phyloP scores from a whole-genome alignment of 371 early-diverging fungal species.

The Rhizopus stolonifer region DNA sequence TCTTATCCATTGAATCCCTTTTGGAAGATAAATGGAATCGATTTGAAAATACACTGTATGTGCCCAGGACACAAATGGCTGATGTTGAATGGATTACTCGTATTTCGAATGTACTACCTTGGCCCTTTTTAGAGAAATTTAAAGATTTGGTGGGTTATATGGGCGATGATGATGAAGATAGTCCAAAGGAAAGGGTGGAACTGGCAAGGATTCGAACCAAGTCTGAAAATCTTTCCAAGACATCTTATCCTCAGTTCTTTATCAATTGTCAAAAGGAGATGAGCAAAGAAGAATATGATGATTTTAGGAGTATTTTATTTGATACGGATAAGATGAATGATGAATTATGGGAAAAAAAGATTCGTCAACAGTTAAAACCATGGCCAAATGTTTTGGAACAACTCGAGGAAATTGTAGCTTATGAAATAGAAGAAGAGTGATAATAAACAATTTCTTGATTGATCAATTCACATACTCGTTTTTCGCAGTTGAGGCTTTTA shows the following conservation, averaged over 20 bases:
- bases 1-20: conserved; percentile 26
- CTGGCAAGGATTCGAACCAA: conserved; percentile 41
- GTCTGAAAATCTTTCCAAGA: conserved; percentile 35
- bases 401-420: conserved; percentile 58
- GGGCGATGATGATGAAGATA: conserved; percentile 23
- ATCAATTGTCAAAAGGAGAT: conserved; percentile 39
- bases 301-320: conserved; percentile 24
- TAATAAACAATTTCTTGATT: conserved; percentile 11
- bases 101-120: conserved; percentile 25
- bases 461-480: conserved; percentile 1
- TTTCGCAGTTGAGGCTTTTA: conserved; percentile 36
- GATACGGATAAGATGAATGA: neutral
- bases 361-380: conserved; percentile 40
- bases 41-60: conserved; percentile 40
- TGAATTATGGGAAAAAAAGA: conserved; percentile 43
- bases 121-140: conserved; percentile 35
- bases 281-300: conserved; percentile 10
- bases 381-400: conserved; percentile 51
- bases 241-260: conserved; percentile 60
- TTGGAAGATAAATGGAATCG: conserved; percentile 32
- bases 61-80: conserved; percentile 25
- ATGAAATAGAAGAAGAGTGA: conserved; percentile 56
- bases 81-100: conserved; percentile 43
- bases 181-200: conserved; percentile 35
- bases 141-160: conserved; percentile 45